These are phyloP conservation scores for Cercospora beticola DNA, from an alignment of 2,329 filamentous ascomycete genomes.

Conservation along the genomic window DNA sequence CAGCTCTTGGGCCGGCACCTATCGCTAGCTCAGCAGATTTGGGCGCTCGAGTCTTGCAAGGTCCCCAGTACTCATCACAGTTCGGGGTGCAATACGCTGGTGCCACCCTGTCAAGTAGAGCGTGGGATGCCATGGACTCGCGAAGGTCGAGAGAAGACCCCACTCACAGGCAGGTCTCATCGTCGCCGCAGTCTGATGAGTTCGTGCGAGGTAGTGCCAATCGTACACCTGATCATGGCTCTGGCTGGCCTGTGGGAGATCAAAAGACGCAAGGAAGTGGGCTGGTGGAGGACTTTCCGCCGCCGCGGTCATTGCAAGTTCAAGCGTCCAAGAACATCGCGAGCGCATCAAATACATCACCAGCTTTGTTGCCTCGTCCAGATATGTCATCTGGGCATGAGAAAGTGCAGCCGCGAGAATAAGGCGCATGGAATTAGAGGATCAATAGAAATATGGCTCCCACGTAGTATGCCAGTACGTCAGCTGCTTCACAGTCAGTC, in stretches of 20 bases:
- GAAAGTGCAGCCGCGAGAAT: background rate
- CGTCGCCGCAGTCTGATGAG: background rate
- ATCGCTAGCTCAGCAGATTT: background rate
- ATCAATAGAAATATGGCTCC: background rate
- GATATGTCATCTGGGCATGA: background rate
- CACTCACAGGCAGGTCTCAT: background rate
- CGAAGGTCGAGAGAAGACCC: background rate
- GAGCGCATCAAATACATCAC: background rate
- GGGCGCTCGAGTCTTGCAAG: background rate
- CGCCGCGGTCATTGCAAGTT: background rate
- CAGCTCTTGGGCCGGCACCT: slow-evolving; percentile 28
- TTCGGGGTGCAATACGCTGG: background rate
- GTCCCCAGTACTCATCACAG: background rate
- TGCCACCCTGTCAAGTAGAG: background rate
- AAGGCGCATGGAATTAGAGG: background rate
- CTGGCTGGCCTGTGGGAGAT: background rate
- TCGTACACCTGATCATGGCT: background rate
- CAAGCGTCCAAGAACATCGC: background rate
- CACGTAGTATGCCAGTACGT: background rate
- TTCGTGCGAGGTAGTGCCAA: background rate
- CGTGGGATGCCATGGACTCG: background rate
- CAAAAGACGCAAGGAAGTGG: background rate
- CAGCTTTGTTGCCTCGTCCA: background rate
- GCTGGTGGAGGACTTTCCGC: background rate
- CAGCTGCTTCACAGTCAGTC: background rate